A percentile compares a stretch with the other conserved stretches of the same genome.
Evolutionary conservation across 148 eudicot species (phyloP).

Genomic region (Spergularia marina): DNA sequence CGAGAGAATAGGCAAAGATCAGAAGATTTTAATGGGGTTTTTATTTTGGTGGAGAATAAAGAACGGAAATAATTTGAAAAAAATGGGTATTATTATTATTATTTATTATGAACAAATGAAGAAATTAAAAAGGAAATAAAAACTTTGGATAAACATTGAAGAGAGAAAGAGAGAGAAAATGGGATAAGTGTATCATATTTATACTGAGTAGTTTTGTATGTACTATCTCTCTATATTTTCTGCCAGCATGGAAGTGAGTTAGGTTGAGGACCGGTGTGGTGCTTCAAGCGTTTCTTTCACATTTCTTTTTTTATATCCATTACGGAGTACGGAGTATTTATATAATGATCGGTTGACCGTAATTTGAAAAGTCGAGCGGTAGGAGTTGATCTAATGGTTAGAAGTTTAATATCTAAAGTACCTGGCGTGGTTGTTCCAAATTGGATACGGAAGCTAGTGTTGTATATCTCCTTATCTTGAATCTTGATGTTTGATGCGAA

Average conservation of each 20-base stretch:
- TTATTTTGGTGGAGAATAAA: not conserved
- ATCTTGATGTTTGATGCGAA: too few species aligned
- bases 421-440: too few species aligned
- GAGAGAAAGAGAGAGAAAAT: slow-evolving; percentile 14
- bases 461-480: too few species aligned
- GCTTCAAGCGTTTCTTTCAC: slow-evolving; percentile 2
- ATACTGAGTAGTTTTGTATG: too few species aligned
- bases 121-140: not conserved
- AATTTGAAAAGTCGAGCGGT: too few species aligned
- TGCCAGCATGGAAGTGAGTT: slow-evolving; percentile 22
- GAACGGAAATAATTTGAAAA: not conserved
- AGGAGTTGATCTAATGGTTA: too few species aligned
- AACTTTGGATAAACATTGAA: slow-evolving; percentile 20
- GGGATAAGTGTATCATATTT: slow-evolving; percentile 18
- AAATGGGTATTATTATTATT: not conserved
- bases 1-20: slow-evolving; percentile 5
- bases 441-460: too few species aligned
- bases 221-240: too few species aligned
- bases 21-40: slow-evolving; percentile 7
- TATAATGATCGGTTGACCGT: too few species aligned
- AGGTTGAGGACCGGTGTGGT: slow-evolving; percentile 23
- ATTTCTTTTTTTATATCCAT: not conserved
- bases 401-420: too few species aligned
- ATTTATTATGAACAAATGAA: not conserved
- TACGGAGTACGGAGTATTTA: too few species aligned